Evolutionary conservation across 2,329 filamentous ascomycete genomes (phyloP), one percentile per base, ranked within the genome.

Genomic region (Botrytis hyacinthi): DNA sequence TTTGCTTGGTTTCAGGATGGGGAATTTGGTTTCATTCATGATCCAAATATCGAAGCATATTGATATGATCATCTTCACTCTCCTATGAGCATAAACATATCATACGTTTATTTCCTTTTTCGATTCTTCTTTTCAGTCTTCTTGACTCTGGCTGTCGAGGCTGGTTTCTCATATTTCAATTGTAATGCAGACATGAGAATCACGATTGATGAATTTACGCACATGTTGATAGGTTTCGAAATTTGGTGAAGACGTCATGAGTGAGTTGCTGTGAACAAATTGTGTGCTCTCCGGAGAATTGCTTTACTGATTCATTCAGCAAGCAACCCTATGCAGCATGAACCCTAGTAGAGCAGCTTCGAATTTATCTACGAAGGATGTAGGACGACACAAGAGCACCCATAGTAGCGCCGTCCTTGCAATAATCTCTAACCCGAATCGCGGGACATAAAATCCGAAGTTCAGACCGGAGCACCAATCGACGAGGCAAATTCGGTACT

Each of bases 121-220:
- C 61, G 5, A 59, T 60, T 68, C 62, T 68, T 20, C n/a, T 26
- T 66, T 68, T 59, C 26, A 22, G 29, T 14, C 4, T 67, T 40
- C 54, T 71, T 46, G 48, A 22, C 61, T 42, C 26, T n/a, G 37
- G 26, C 29, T 37, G 18, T 37, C 35, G 22, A 67, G 22, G n/a
- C 32, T 42, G 46, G 20, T 26, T 37, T 67, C 22, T 54, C 26
- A 57, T 44, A 67, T 42, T 67, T 32, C 29, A 48, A 46, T 60
- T 72, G 40, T 61, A 72, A 72, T 72, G 51, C 63, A 68, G 51
- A 37, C 40, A 72, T 57, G 63, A 72, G 70, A 60, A 29, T 68
- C 26, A 72, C 32, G 51, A 57, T 29, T 68, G 18, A 72, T 72
- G 70, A 72, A 61, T 68, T 26, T 14, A 57, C 35, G 48, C 65